Percentiles rank a stretch among this genome's conserved stretches.
Evolutionary conservation across 768 basidiomycete species (phyloP).

Genomic region (Mycena latifolia): DNA sequence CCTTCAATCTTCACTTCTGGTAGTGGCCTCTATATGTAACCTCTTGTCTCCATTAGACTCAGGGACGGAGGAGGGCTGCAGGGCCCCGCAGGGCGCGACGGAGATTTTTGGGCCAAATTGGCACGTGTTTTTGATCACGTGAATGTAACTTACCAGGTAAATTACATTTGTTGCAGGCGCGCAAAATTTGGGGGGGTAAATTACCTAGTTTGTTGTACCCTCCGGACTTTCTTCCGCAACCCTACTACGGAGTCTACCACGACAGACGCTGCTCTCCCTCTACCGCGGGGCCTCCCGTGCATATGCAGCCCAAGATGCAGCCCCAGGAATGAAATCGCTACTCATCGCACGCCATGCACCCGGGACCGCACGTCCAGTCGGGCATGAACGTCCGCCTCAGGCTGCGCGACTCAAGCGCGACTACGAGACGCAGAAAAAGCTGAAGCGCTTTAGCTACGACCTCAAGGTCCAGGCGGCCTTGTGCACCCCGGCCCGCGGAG

Average conservation of each 20-base stretch:
- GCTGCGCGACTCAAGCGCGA: no score
- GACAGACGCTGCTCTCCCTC: neutral
- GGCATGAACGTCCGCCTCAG: constrained; percentile 10
- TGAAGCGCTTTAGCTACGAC: constrained; percentile 26
- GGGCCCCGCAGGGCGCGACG: no score
- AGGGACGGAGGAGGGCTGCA: no score
- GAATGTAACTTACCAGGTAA: no score
- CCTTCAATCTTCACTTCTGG: no score
- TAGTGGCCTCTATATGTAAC: no score
- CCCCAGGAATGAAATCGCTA: neutral
- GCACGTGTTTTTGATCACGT: no score
- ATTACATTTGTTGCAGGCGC: neutral
- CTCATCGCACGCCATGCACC: neutral
- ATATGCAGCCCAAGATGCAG: no score
- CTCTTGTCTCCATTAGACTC: no score
- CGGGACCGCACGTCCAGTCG: constrained; percentile 13
- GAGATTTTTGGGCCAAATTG: no score
- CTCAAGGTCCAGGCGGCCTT: constrained; percentile 10
- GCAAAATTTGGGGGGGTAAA: neutral
- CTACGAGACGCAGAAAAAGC: constrained; percentile 17
- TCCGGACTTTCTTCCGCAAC: neutral
- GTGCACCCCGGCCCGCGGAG: constrained; percentile 6
- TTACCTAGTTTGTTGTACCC: constrained; percentile 5
- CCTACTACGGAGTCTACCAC: no score
- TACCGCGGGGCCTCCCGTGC: neutral